Evolutionary conservation across 768 basidiomycete species (phyloP).

Genomic region (Saitozyma sp.): DNA sequence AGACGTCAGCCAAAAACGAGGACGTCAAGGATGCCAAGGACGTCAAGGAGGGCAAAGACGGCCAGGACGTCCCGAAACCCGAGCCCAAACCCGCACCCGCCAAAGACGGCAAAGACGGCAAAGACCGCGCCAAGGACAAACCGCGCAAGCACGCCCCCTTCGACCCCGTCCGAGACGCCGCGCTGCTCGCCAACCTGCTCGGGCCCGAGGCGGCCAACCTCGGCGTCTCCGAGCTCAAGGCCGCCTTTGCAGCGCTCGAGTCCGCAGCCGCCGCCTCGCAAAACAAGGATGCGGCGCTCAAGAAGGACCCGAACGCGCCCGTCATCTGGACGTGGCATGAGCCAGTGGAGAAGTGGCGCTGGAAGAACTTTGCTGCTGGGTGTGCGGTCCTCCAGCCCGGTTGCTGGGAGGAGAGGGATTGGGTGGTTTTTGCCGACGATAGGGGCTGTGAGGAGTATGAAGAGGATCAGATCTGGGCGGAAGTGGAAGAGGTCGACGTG

Average conservation of each 20-base stretch:
- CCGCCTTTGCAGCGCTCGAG: conserved; percentile 36
- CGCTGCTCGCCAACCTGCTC: conserved; percentile 22
- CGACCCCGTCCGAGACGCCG: conserved; percentile 23
- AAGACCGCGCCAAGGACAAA: not conserved
- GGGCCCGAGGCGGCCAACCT: conserved; percentile 18
- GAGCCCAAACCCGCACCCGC: not conserved
- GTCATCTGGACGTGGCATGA: conserved; percentile 42
- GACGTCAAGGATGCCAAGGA: conserved; percentile 7
- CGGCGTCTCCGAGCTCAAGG: conserved; percentile 31
- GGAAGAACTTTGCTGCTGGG: conserved; percentile 39
- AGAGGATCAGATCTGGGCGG: conserved; percentile 18
- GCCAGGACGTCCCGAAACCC: conserved; percentile 7
- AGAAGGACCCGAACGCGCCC: conserved; percentile 12
- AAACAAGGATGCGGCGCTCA: conserved; percentile 5
- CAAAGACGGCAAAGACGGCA: not conserved
- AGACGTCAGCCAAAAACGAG: too few species aligned
- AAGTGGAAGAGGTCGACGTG: conserved; percentile 29
- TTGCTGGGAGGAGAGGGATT: conserved; percentile 47
- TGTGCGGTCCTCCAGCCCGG: conserved; percentile 23
- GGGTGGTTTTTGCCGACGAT: conserved; percentile 45
- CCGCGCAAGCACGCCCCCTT: conserved; percentile 6
- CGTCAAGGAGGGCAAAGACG: conserved; percentile 2
- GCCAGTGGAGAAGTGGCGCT: conserved; percentile 38
- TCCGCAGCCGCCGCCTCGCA: conserved; percentile 11
- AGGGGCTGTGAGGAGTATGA: conserved; percentile 35